phyloP scores from a whole-genome alignment of 2,329 filamentous ascomycete species.

The Sphaceloma murrayae region DNA sequence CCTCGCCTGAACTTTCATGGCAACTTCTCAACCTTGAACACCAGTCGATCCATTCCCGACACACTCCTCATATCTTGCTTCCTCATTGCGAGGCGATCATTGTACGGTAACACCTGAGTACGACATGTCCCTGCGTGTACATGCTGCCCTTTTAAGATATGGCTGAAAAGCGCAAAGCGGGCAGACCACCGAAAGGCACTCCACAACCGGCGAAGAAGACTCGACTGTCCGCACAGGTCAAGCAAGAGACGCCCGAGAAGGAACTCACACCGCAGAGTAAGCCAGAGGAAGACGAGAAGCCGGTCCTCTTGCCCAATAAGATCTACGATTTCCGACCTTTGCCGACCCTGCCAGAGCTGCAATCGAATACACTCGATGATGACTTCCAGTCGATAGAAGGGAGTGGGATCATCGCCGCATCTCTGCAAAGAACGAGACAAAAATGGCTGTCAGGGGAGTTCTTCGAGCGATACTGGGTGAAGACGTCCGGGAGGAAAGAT shows the following conservation, averaged over 20 bases:
- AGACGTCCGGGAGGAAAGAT: constrained; percentile 59
- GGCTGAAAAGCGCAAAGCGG: constrained; percentile 24
- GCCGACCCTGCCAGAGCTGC: constrained; percentile 58
- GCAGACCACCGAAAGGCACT: constrained; percentile 20
- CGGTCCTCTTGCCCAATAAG: constrained; percentile 47
- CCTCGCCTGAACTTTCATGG: no score
- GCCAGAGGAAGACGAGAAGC: constrained; percentile 23
- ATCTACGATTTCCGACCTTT: constrained; percentile 58
- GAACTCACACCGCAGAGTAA: constrained; percentile 18
- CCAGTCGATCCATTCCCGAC: no score
- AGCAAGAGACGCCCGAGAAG: constrained; percentile 16
- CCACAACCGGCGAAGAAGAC: constrained; percentile 24
- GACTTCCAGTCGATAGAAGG: constrained; percentile 60
- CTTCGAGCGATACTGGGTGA: constrained; percentile 70
- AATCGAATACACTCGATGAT: constrained; percentile 52
- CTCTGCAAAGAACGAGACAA: constrained; percentile 61
- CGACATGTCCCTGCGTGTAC: no score
- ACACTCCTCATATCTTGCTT: no score
- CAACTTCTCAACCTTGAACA: no score
- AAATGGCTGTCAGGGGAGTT: constrained; percentile 60
- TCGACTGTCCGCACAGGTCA: constrained; percentile 16
- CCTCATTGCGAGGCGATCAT: no score
- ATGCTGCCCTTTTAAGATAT: no score
- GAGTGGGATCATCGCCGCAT: constrained; percentile 66
- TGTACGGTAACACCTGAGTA: no score